A percentile compares a stretch with the other conserved stretches of the same genome.
These are phyloP conservation scores for Ceratobasidium sp. DNA, from an alignment of 1,284 basidiomycete species.

Conservation along the genomic window DNA sequence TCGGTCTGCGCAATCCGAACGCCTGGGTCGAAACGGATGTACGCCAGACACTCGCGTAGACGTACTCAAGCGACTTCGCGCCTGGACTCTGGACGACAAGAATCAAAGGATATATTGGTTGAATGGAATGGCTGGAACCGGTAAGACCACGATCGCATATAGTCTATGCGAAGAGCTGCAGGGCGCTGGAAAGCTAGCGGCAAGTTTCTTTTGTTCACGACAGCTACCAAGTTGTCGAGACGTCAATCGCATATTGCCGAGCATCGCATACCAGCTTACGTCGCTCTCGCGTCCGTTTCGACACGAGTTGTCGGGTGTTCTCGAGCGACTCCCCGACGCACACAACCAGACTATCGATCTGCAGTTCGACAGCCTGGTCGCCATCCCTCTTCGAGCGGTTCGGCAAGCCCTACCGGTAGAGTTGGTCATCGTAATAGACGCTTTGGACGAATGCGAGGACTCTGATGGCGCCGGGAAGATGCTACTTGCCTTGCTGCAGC, in stretches of 20 bases:
- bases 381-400: background rate
- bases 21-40: too few species aligned
- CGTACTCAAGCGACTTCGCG: too few species aligned
- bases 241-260: background rate
- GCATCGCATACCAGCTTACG: background rate
- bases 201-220: slow-evolving; percentile 17
- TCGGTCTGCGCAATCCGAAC: too few species aligned
- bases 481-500: background rate
- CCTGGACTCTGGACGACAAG: too few species aligned
- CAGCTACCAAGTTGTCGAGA: background rate
- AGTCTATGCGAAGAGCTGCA: background rate
- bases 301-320: background rate
- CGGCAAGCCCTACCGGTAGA: background rate
- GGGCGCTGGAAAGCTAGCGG: background rate
- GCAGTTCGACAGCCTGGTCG: slow-evolving; percentile 6
- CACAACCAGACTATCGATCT: background rate
- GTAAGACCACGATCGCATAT: background rate
- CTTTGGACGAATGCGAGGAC: slow-evolving; percentile 13
- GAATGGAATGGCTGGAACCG: too few species aligned
- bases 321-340: background rate
- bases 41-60: too few species aligned
- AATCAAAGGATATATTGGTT: too few species aligned
- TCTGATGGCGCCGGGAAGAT: background rate
- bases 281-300: background rate
- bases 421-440: slow-evolving; percentile 25